Percentiles rank a stretch among this genome's conserved stretches.
These are phyloP conservation scores for Yarrowia sp. DNA, from an alignment of 805 yeast species.

Conservation along the genomic window DNA sequence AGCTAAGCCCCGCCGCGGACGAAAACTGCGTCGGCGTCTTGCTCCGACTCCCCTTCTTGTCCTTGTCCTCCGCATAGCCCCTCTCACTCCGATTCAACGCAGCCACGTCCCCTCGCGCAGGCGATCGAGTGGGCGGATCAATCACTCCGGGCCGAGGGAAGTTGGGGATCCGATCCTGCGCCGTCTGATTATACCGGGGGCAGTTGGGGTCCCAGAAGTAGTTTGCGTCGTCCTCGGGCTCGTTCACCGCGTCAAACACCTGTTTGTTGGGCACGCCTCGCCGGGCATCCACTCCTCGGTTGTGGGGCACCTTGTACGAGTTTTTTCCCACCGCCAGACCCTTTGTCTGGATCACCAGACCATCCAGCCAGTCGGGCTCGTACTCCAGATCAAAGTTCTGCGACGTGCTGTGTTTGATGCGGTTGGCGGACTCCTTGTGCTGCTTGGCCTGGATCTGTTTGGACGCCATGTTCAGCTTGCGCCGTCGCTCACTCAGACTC, in stretches of 20 bases:
- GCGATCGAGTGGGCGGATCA: conserved; percentile 17
- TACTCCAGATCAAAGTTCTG: conserved; percentile 17
- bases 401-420: conserved; percentile 15
- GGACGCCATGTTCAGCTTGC: conserved; percentile 43
- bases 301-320: conserved; percentile 17
- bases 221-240: conserved; percentile 4
- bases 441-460: conserved; percentile 63
- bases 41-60: background rate
- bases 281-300: conserved; percentile 7
- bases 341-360: conserved; percentile 19
- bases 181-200: conserved; percentile 18
- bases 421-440: conserved; percentile 40
- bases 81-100: background rate
- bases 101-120: conserved; percentile 8
- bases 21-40: background rate
- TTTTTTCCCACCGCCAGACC: background rate
- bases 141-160: conserved; percentile 3
- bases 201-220: conserved; percentile 19
- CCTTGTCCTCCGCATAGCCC: background rate
- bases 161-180: conserved; percentile 13
- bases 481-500: conserved; percentile 9
- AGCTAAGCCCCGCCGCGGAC: background rate
- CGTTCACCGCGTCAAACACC: background rate
- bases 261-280: conserved; percentile 4
- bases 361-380: conserved; percentile 23